A percentile compares a stretch with the other conserved stretches of the same genome.
These are phyloP conservation scores for Furcasterigmium sp. DNA, from an alignment of 2,329 filamentous ascomycete species.

Conservation along the genomic window DNA sequence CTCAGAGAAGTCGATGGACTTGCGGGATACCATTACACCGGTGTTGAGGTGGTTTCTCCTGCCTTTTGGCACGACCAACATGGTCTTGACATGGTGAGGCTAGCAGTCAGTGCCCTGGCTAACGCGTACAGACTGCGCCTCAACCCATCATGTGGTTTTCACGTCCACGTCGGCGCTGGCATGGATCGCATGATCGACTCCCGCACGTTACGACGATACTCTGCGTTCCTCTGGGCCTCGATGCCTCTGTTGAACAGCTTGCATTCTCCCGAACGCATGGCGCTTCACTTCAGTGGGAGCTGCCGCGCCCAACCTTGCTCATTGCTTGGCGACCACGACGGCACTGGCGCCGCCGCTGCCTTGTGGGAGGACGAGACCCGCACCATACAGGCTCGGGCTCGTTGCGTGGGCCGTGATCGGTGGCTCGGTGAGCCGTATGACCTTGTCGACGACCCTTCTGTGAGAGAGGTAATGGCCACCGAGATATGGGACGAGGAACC, in stretches of 20 bases:
- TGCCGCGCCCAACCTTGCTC: conserved; percentile 5
- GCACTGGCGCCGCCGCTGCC: neutral
- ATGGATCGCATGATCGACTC: conserved; percentile 18
- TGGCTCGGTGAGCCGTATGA: conserved; percentile 15
- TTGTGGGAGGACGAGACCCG: too few relatives aligned
- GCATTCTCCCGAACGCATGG: conserved; percentile 24
- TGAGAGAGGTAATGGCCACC: too few relatives aligned
- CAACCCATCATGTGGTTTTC: conserved; percentile 26
- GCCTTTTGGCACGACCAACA: conserved; percentile 22
- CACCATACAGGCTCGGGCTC: too few relatives aligned
- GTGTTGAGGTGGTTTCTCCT: conserved; percentile 26
- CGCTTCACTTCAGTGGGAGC: conserved; percentile 6
- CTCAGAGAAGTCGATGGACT: conserved; percentile 3
- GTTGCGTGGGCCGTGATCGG: conserved; percentile 13
- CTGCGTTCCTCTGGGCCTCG: conserved; percentile 26
- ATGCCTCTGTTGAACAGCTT: conserved; percentile 29
- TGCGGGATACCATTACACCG: conserved; percentile 14
- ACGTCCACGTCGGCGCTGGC: conserved; percentile 31
- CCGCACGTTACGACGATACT: conserved; percentile 20
- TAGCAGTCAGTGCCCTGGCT: conserved; percentile 25
- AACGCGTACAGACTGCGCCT: conserved; percentile 22
- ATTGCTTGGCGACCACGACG: neutral
- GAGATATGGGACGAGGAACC: too few relatives aligned
- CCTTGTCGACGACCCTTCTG: neutral
- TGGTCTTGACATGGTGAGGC: conserved; percentile 20